Evolutionary conservation across 345 rosid species (phyloP), one percentile per base, ranked within the genome.

Genomic region (Eucalyptus marginata): DNA sequence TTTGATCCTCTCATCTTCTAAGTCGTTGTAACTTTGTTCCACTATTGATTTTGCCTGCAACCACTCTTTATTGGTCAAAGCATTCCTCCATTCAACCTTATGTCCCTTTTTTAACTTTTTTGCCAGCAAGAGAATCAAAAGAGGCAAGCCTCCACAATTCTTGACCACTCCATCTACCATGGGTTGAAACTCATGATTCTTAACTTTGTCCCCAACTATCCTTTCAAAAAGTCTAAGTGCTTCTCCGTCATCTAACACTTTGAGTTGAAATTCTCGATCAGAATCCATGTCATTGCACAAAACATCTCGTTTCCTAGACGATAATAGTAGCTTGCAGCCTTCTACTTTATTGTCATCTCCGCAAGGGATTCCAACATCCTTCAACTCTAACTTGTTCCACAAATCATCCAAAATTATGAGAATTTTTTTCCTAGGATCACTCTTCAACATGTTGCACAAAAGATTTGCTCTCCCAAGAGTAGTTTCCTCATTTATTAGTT

Each of bases 331-430:
- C 44, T 91, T 94, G 89, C 91, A 16, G 7, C 22, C 12, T 31
- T 12, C 88, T 66, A 46, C 90, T 46, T 47, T 87, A 25, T 89
- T 88, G 40, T 91, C 91, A 3, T 47, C 51, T 1, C 86, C 86
- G 0, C 51, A 87, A 2, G 87, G 86, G 50, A 92, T 91, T 86
- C 94, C 93, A 5, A 92, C 52, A 3, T 52, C 86, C 6, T 88
- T 84, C 62, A 90, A 43, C 7, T 92, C 80, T 13, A 92, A 2
- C 13, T 31, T 56, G 5, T 80, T 22, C 93, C 93, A 90, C 2
- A 93, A 18, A 59, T 91, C 51, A 56, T 93, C 94, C 11, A 93
- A 79, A 68, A 93, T 90, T 8, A 93, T 84, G 51, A 92, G 90
- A 43, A 90, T 10, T 3, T 51, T 91, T 58, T 86, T 46, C 46